Base-by-base conservation (phyloP, 164 flowering plant genomes). In the Amborella trichopoda region DNA sequence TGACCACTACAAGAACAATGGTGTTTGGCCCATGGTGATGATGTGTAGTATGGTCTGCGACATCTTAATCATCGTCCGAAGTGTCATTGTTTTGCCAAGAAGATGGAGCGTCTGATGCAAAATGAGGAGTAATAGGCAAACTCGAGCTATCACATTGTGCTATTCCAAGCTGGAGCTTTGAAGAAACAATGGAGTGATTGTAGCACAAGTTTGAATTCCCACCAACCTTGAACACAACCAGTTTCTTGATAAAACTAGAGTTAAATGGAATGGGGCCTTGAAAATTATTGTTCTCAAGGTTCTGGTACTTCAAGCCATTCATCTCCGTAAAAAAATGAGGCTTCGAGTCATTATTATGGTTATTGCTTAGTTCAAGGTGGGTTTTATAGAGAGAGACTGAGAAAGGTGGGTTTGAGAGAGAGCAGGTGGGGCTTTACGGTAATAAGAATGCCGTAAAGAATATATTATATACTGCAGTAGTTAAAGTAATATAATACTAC, bases 221-320 rank as follows among this genome's bases (percentile, higher is more conserved):
- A 22, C 83, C 82, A 0, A 91, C 52, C 58, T 74, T 91, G 50
- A 91, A 83, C 41, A 81, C 85, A 2, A 12, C 68, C 60, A 90
- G 49, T 32, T 59, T 63, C 61, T 78, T 64, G 2, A 91, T 63
- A 48, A 83, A 80, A 0, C 77, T 66, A 3, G 40, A 78, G 54
- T 86, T 86, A 59, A 91, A 91, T 0, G 98, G 98, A 67, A 91
- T 56, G 6, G 81, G 78, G 1, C 98, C 98, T 40, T 74, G 77
- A 26, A 91, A 78, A 41, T 71, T 60, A 33, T 91, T 91, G 51
- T 69, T 72, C 52, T 58, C 93, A 1, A 91, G 78, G 71, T 86
- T 91, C 62, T 86, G 63, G 65, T 73, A 71, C 75, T 66, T 80
- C 58, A 91, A 49, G 2, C 23, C 28, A 67, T 71, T 77, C 89